phyloP scores from a whole-genome alignment of 1,284 basidiomycete species.

The Rhodofomes roseus region DNA sequence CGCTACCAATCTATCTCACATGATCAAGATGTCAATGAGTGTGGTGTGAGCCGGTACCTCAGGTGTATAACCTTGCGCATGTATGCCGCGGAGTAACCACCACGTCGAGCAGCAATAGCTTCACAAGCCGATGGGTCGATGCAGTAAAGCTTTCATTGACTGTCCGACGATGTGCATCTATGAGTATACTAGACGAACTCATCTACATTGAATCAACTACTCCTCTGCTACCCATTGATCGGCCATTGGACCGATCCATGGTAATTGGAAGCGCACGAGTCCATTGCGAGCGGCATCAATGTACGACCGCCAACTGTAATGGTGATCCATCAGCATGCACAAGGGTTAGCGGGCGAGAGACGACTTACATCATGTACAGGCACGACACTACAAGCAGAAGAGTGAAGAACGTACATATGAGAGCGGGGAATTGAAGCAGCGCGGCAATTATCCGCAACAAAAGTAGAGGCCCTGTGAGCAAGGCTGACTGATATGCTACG shows the following conservation, averaged over 20 bases:
- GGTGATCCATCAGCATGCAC: slow-evolving; percentile 10
- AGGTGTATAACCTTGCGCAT: no score
- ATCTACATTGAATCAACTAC: slow-evolving; percentile 28
- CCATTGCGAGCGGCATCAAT: slow-evolving; percentile 55
- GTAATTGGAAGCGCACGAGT: slow-evolving; percentile 59
- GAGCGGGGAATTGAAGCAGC: slow-evolving; percentile 45
- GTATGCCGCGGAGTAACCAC: no score
- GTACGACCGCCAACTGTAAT: slow-evolving; percentile 57
- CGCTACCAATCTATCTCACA: slow-evolving; percentile 18
- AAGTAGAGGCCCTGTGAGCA: slow-evolving; percentile 65
- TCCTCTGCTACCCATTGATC: slow-evolving; percentile 73
- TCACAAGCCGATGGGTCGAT: no score
- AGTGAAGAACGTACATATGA: slow-evolving; percentile 44
- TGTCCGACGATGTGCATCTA: no score
- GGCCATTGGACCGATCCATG: slow-evolving; percentile 67
- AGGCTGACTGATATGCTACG: slow-evolving; percentile 76
- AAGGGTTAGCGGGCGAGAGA: neutral
- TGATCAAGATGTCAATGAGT: neutral
- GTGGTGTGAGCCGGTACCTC: no score
- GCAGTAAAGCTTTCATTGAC: no score
- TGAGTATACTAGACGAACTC: no score
- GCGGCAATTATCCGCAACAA: slow-evolving; percentile 58
- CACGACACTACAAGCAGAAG: slow-evolving; percentile 38
- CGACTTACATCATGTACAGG: slow-evolving; percentile 56
- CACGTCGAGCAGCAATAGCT: no score